Conservation (phyloP, 164 flowering plant species). For the Vitis rupestris region DNA sequence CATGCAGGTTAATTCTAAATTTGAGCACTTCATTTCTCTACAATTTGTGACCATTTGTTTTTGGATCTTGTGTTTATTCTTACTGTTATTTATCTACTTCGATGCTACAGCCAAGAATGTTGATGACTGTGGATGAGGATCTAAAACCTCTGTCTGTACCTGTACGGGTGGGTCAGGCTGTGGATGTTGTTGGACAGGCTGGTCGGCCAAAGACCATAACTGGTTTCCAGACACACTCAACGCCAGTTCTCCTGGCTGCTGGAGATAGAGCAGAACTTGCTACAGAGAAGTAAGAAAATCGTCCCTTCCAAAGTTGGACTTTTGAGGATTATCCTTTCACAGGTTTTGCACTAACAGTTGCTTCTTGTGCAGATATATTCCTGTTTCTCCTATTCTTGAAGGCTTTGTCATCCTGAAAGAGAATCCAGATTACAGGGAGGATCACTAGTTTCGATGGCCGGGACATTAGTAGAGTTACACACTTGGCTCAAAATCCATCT, state of each 20-base stretch:
- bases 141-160: constrained; percentile 89
- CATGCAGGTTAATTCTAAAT: constrained; percentile 63
- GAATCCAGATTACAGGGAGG: constrained; percentile 91
- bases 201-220: constrained; percentile 97
- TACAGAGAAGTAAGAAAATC: constrained; percentile 67
- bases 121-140: constrained; percentile 88
- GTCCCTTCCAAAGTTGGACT: neutral
- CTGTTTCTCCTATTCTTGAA: constrained; percentile 83
- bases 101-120: constrained; percentile 78
- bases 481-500: too few species aligned
- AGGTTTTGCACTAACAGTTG: neutral
- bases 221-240: constrained; percentile 96
- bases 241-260: constrained; percentile 94
- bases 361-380: constrained; percentile 64
- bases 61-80: neutral
- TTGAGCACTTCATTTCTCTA: neutral
- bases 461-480: too few species aligned
- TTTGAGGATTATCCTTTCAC: neutral
- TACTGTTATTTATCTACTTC: neutral
- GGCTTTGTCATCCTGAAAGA: constrained; percentile 92
- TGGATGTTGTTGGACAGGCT: constrained; percentile 98
- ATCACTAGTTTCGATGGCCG: constrained; percentile 21
- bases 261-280: constrained; percentile 98
- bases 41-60: neutral
- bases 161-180: constrained; percentile 97